Base-by-base conservation (phyloP, 176 grass and related monocot genomes). In the Poa annua region DNA sequence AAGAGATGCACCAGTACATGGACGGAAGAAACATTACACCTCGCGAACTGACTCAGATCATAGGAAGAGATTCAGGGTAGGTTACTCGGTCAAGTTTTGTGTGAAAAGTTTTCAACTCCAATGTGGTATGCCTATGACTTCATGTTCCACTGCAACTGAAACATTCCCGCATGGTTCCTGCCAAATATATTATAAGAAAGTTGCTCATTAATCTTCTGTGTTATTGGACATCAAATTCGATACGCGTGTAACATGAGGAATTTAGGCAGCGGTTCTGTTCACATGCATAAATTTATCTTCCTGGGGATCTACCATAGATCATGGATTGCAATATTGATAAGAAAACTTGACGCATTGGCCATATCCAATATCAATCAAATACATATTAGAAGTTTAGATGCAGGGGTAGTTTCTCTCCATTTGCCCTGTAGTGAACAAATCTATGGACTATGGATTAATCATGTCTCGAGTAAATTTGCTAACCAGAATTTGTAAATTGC, bases 11-110 rank as follows among this genome's bases (percentile, higher is more conserved):
- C 80, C 78, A 0, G 78, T 47, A 44, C 82, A 90, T 83, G 80
- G 77, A 34, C 78, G 76, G 73, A 92, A 78, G 74, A 82, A 87
- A 80, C 55, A 85, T 70, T 75, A 81, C 71, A 86, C 48, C 4
- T 82, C 68, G 35, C 65, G 85, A 82, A 83, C 83, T 26, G 86
- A 91, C 22, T 93, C 92, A 53, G 87, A 84, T 78, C 87, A 84
- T 56, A 86, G 89, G 45, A 98, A 95, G 85, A 95, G 92, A 91
- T 95, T 98, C 81, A 98, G 86, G 88, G 96, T 98, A 89, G n/a
- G 81, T 57, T 77, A 33, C 29, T 52, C 48, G 33, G 35, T 71
- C 35, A 80, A 71, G 10, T 51, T 12, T 34, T 80, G 1, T 38
- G 38, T 13, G 13, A 24, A 61, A 61, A 77, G 20, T 77, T 11